These are phyloP conservation scores for Musa itinerans DNA, from an alignment of 176 grass and related monocot genomes.

Conservation along the genomic window DNA sequence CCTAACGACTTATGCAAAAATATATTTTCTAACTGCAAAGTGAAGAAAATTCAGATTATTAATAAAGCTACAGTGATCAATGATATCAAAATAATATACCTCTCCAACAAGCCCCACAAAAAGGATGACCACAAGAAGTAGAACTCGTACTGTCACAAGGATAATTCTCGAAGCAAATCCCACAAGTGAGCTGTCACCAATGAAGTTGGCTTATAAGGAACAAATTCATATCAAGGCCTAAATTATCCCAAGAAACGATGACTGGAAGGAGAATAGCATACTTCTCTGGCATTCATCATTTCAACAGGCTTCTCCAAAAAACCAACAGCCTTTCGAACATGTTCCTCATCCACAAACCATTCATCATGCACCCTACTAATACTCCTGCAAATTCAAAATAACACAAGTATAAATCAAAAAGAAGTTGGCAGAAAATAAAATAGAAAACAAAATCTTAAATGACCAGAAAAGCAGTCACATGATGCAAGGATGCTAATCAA, in stretches of 20 bases:
- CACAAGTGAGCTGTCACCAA: constrained; percentile 74
- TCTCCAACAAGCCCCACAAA: constrained; percentile 81
- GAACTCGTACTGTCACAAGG: constrained; percentile 42
- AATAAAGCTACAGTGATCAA: background rate
- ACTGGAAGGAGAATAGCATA: constrained; percentile 10
- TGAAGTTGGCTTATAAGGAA: constrained; percentile 20
- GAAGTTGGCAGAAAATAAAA: background rate
- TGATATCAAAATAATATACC: constrained; percentile 30
- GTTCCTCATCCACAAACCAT: constrained; percentile 81
- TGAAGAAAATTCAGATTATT: background rate
- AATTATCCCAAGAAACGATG: background rate
- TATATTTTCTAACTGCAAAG: background rate
- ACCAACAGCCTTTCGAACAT: constrained; percentile 53
- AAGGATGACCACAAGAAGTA: constrained; percentile 65
- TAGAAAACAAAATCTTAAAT: background rate
- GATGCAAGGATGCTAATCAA: no score
- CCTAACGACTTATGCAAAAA: background rate
- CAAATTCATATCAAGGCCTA: background rate
- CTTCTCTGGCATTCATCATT: constrained; percentile 28
- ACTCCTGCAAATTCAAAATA: constrained; percentile 40
- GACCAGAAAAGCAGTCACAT: no score
- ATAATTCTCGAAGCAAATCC: constrained; percentile 86
- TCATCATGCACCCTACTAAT: constrained; percentile 58
- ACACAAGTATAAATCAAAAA: constrained; percentile 4
- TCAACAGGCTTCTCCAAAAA: constrained; percentile 39